phyloP scores from a whole-genome alignment of 2,329 filamentous ascomycete species.

The Orbilia brochopaga region DNA sequence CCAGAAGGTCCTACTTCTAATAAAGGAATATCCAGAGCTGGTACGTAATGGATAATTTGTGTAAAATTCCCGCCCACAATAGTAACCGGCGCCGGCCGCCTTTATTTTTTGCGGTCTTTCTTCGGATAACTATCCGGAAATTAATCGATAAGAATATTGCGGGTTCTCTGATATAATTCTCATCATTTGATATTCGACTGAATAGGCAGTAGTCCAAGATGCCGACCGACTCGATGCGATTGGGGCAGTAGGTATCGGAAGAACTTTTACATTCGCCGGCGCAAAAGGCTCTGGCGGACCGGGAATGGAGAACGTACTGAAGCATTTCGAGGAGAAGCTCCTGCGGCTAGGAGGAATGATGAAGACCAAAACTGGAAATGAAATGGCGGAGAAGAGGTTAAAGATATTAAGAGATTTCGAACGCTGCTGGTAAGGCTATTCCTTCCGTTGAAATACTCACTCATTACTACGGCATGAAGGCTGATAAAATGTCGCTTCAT shows the following conservation, averaged over 20 bases:
- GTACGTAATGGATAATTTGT: too few species aligned
- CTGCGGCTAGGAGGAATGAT: constrained; percentile 68
- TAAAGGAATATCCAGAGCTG: constrained; percentile 73
- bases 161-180: background rate
- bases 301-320: constrained; percentile 69
- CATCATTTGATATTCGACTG: background rate
- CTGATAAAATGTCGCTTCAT: background rate
- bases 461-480: background rate
- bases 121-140: background rate
- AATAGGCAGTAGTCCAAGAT: constrained; percentile 78
- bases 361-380: constrained; percentile 65
- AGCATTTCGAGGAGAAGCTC: constrained; percentile 79
- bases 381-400: constrained; percentile 62
- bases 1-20: constrained; percentile 65
- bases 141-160: background rate
- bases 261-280: constrained; percentile 78
- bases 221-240: constrained; percentile 91
- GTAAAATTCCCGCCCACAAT: background rate
- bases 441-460: background rate
- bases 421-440: constrained; percentile 61
- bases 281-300: constrained; percentile 62
- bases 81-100: too few species aligned
- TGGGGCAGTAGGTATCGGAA: constrained; percentile 80
- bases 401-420: constrained; percentile 62
- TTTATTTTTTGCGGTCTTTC: too few species aligned